A percentile compares a stretch with the other conserved stretches of the same genome.
phyloP scores from a whole-genome alignment of 805 yeast species.

The Saccharomycopsis sp. region DNA sequence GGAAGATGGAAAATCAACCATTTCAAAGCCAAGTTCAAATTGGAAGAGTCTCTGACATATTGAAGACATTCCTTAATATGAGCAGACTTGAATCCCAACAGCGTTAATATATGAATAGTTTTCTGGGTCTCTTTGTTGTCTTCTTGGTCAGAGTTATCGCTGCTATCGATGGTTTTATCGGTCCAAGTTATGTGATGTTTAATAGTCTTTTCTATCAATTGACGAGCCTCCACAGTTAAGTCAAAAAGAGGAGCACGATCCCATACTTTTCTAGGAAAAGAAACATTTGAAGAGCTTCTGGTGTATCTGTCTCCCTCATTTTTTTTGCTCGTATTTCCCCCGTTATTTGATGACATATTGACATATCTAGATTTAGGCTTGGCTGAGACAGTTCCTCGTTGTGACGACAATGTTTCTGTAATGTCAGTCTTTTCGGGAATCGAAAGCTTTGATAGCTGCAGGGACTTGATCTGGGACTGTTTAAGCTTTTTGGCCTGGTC shows the following conservation, averaged over 20 bases:
- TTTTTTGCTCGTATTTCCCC: neutral
- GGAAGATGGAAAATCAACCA: slow-evolving; percentile 88
- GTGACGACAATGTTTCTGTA: neutral
- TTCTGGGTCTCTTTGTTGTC: slow-evolving; percentile 13
- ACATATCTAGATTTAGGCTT: neutral
- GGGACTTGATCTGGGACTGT: slow-evolving; percentile 42
- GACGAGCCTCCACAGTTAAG: slow-evolving; percentile 57
- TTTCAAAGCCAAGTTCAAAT: slow-evolving; percentile 50
- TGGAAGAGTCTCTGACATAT: slow-evolving; percentile 34
- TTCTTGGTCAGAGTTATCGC: slow-evolving; percentile 15
- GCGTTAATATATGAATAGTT: slow-evolving; percentile 17
- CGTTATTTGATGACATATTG: neutral
- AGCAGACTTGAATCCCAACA: slow-evolving; percentile 58
- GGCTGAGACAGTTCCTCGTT: neutral
- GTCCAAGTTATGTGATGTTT: slow-evolving; percentile 53
- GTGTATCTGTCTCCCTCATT: neutral
- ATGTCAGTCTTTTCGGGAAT: slow-evolving; percentile 3
- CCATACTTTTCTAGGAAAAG: slow-evolving; percentile 58
- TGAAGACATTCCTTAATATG: slow-evolving; percentile 70
- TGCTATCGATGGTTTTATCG: neutral
- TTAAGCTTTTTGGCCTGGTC: slow-evolving; percentile 32
- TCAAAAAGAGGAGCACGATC: slow-evolving; percentile 62
- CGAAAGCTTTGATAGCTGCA: slow-evolving; percentile 20
- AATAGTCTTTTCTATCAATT: slow-evolving; percentile 55
- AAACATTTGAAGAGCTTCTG: neutral